Base-by-base conservation (phyloP, 148 eudicot genomes). In the Vaccinium macrocarpon region DNA sequence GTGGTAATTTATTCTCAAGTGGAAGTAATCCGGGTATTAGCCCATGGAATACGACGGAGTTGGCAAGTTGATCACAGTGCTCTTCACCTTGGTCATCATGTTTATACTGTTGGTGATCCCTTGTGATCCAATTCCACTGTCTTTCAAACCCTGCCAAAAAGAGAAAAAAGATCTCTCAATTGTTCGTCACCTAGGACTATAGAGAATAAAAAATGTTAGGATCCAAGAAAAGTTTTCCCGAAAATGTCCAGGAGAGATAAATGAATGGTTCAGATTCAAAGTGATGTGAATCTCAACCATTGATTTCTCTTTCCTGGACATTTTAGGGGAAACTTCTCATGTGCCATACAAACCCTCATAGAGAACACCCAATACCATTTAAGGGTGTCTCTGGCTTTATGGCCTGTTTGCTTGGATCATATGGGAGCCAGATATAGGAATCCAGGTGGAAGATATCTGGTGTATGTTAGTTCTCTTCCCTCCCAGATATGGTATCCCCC, bases 91-190 rank as follows among this genome's bases (percentile, higher is more conserved):
- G 76, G 93, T 92, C 99, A 97, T 97, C 98, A 97, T 93, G 83
- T 89, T 95, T 73, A 97, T 97, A 87, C 99, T 97, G 90, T 97
- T 97, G 50, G 98, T 94, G 83, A 95, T 88, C 25, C 99, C 99
- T 82, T 97, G 99, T 3, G 99, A 97, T 25, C 99, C 98, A 50
- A 97, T 94, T 77, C 99, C 99, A 77, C 99, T 97, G 90, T 97
- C 99, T 91, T 95, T 97, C 66, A 97, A 83, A 48, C 98, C 99
- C 99, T 97, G 92, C 77, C 71, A 86, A 71, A 5, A 53, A 62
- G 81, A 53, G 32, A 2, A 12, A 50, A 77, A 23, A 77, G 4
- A 27, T 2, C 12, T 32, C 38, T 78, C 38, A 68, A 27, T 68
- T 27, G 35, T 16, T 68, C 27, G 72, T 23, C 18, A 25, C 73